These are phyloP conservation scores for Serendipita sp. DNA, from an alignment of 768 basidiomycete genomes.

Conservation along the genomic window DNA sequence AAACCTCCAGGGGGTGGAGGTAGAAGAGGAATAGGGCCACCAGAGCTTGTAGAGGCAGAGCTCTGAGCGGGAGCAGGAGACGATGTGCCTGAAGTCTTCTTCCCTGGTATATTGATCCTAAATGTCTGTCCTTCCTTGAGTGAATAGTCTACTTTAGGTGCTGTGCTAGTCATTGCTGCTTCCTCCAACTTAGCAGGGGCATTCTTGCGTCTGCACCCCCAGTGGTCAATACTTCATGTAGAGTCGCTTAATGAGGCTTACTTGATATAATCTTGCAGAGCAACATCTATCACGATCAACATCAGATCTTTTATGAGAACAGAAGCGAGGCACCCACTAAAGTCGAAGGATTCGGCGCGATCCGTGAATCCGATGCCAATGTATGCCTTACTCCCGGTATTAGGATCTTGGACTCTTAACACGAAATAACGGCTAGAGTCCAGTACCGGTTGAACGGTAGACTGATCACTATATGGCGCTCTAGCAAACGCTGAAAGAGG, in stretches of 20 bases:
- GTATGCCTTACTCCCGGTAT: constrained; percentile 61
- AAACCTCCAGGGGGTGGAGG: constrained; percentile 50
- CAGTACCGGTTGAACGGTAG: constrained; percentile 85
- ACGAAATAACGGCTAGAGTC: constrained; percentile 95
- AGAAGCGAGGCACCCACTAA: neutral
- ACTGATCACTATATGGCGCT: constrained; percentile 61
- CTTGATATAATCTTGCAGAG: constrained; percentile 77
- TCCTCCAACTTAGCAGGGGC: constrained; percentile 29
- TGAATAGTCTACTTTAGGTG: constrained; percentile 85
- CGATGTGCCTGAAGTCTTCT: constrained; percentile 25
- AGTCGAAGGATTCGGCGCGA: constrained; percentile 36
- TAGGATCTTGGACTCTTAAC: constrained; percentile 67
- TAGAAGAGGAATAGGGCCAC: constrained; percentile 42
- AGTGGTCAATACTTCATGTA: neutral
- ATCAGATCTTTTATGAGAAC: neutral
- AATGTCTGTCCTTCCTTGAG: constrained; percentile 93
- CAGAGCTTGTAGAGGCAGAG: constrained; percentile 17
- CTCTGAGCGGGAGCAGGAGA: constrained; percentile 16
- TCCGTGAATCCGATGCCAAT: constrained; percentile 90
- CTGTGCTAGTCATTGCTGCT: constrained; percentile 37
- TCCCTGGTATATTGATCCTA: constrained; percentile 77
- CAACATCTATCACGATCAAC: constrained; percentile 40
- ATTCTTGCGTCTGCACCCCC: constrained; percentile 20
- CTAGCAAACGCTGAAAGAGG: constrained; percentile 62
- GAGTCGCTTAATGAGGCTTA: constrained; percentile 18